Base-by-base conservation (phyloP, 768 basidiomycete genomes). In the Rhodotorula sphaerocarpa region DNA sequence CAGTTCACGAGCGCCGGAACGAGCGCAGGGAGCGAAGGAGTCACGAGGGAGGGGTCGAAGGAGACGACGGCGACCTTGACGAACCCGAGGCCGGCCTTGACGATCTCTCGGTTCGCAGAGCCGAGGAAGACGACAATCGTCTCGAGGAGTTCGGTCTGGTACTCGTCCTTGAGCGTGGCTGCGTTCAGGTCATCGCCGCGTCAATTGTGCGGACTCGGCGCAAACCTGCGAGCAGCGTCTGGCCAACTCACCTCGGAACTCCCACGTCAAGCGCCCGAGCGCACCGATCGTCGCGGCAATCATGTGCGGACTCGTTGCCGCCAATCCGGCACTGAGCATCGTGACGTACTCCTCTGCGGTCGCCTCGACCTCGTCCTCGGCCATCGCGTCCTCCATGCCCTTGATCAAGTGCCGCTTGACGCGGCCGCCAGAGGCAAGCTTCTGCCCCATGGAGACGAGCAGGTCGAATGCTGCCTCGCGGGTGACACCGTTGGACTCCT, bases 251-350 rank as follows among this genome's bases (percentile, higher is more conserved):
- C 92, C 85, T 80, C 86, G 90, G 79, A 92, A 99, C 76, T 97
- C 95, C 74, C 96, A 99, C 23, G 96, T 80, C 18, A 97, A 79
- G 28, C 95, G 83, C 3, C 92, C 92, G 57, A 99, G 83, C 0
- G 90, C 89, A 10, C 91, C 96, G 55, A 97, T 84, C 2, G 90
- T 89, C 3, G 95, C 95, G 72, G 91, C 93, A 74, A 97, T 93
- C 90, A 95, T 97, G 73, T 99, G 95, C 0, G 93, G 91, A 16
- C 84, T 88, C 20, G 87, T 85, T 27, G 90, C 92, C 14, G 90
- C 91, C 50, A 97, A 77, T 60, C 95, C 95, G 69, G 90, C 92
- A 42, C 88, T 88, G 33, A 96, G 79, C 92, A 99, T 97, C 5
- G 88, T 99, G 78, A 97, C 80, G 74, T 88, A 97, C 74, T 97